These are phyloP conservation scores for Coprinopsis sp. DNA, from an alignment of 768 basidiomycete species.

Conservation along the genomic window DNA sequence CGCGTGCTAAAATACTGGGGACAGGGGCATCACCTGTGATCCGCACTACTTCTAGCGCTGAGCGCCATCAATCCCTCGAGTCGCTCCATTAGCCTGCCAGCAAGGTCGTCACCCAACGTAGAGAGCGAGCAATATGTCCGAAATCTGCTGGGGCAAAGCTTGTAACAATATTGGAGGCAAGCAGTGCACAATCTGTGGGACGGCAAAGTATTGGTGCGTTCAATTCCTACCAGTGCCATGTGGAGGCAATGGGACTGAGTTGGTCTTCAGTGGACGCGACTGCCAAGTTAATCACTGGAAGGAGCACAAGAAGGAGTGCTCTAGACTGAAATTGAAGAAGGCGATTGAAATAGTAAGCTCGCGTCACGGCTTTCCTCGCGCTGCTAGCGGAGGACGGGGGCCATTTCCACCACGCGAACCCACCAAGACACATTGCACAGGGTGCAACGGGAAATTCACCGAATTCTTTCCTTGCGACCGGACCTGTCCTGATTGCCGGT, in stretches of 20 bases:
- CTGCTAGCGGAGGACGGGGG: too few relatives aligned
- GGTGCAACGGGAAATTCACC: constrained; percentile 25
- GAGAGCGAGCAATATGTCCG: constrained; percentile 4
- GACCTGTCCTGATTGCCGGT: constrained; percentile 30
- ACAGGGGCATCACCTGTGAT: too few relatives aligned
- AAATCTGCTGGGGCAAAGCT: constrained; percentile 16
- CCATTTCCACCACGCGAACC: constrained; percentile 19
- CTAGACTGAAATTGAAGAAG: too few relatives aligned
- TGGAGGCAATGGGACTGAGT: constrained; percentile 14
- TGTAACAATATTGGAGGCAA: constrained; percentile 16
- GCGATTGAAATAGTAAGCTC: too few relatives aligned
- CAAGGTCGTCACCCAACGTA: too few relatives aligned
- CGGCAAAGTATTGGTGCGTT: constrained; percentile 19
- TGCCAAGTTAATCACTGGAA: constrained; percentile 29
- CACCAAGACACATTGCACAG: constrained; percentile 24
- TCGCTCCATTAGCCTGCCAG: too few relatives aligned
- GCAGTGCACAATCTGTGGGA: constrained; percentile 22
- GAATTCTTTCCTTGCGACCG: constrained; percentile 20
- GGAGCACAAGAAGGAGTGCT: constrained; percentile 27
- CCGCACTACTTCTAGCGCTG: too few relatives aligned
- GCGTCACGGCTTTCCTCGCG: too few relatives aligned
- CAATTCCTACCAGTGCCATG: too few relatives aligned
- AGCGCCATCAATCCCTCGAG: too few relatives aligned
- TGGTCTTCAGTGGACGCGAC: too few relatives aligned
- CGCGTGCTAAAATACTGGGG: too few relatives aligned